A percentile compares a stretch with the other conserved stretches of the same genome.
Conservation (phyloP, 306 rosid genomes). For the Cicer cuneatum region DNA sequence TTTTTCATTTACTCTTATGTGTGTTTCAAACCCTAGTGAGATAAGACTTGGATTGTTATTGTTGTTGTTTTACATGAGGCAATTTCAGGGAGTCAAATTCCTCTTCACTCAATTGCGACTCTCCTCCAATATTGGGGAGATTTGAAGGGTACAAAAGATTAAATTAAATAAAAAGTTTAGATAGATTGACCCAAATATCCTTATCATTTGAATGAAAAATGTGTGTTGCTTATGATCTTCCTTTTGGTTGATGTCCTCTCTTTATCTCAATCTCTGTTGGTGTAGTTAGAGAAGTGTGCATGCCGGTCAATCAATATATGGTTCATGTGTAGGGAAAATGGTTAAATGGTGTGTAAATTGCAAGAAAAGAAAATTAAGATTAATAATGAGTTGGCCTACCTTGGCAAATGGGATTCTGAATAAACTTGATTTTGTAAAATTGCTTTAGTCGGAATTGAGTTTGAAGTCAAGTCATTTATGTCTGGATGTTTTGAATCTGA, state of each 20-base stretch:
- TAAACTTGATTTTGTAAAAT: not conserved
- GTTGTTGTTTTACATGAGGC: not conserved
- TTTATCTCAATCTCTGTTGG: not conserved
- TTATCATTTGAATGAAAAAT: not conserved
- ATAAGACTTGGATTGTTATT: constrained; percentile 1
- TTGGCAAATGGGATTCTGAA: not conserved
- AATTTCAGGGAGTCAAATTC: not conserved
- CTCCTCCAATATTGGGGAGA: constrained; percentile 1
- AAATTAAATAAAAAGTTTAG: not conserved
- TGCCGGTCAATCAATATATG: not conserved
- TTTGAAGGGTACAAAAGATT: not conserved
- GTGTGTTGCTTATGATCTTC: not conserved
- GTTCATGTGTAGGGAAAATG: not conserved
- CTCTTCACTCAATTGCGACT: not conserved
- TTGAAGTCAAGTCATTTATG: not conserved
- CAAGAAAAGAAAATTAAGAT: not conserved
- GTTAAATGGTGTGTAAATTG: not conserved
- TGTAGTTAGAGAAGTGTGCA: not conserved
- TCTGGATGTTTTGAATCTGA: not conserved
- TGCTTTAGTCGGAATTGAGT: not conserved
- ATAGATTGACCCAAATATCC: not conserved
- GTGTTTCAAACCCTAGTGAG: not conserved
- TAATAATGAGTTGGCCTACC: not conserved
- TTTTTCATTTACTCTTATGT: constrained; percentile 1
- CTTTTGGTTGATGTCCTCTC: not conserved